phyloP scores from a whole-genome alignment of 1,284 basidiomycete species.

The Phaffia rhodozyma region DNA sequence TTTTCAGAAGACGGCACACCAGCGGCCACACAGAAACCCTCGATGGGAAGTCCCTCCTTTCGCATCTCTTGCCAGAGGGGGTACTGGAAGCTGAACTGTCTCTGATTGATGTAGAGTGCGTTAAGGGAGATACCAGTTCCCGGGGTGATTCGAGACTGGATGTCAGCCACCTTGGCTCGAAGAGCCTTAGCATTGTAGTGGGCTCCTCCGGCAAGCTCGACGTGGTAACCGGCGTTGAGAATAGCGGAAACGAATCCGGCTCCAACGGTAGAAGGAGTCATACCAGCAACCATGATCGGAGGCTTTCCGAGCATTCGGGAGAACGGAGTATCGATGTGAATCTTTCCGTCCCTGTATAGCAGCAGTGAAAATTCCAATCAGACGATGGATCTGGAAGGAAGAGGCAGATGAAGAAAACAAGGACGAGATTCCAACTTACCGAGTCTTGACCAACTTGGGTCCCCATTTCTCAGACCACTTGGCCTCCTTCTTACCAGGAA shows the following conservation, averaged over 20 bases:
- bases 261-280: conserved; percentile 91
- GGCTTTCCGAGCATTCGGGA: conserved; percentile 89
- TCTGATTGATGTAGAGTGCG: conserved; percentile 94
- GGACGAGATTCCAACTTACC: conserved; percentile 40
- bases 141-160: conserved; percentile 65
- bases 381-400: neutral
- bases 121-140: conserved; percentile 91
- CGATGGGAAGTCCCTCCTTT: conserved; percentile 83
- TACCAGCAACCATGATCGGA: conserved; percentile 96
- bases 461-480: conserved; percentile 85
- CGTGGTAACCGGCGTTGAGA: conserved; percentile 85
- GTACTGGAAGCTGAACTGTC: conserved; percentile 92
- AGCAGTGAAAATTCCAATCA: neutral
- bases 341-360: conserved; percentile 58
- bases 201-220: conserved; percentile 93
- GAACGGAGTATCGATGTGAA: conserved; percentile 91
- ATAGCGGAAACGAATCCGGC: conserved; percentile 84
- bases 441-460: conserved; percentile 76
- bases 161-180: conserved; percentile 78
- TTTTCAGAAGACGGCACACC: conserved; percentile 88
- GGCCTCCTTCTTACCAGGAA: conserved; percentile 59
- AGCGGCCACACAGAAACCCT: conserved; percentile 96
- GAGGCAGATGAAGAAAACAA: neutral
- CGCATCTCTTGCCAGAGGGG: conserved; percentile 97
- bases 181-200: conserved; percentile 86